phyloP scores from a whole-genome alignment of 1,139 yeast genomes.

The Suhomyces yuchorum region DNA sequence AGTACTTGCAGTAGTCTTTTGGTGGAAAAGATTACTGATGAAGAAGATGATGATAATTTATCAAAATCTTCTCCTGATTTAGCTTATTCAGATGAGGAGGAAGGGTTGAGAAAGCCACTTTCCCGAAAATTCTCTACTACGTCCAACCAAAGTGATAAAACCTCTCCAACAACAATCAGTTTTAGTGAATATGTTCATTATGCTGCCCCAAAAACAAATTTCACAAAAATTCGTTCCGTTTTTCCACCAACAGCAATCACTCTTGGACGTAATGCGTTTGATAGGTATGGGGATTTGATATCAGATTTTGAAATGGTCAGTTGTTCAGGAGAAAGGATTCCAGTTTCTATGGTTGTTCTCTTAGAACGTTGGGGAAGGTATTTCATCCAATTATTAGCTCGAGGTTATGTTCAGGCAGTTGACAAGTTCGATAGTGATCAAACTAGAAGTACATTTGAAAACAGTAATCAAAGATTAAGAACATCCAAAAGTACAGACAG shows the following conservation, averaged over 20 bases:
- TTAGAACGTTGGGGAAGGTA: conserved; percentile 76
- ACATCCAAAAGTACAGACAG: conserved; percentile 14
- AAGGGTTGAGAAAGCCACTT: conserved; percentile 7
- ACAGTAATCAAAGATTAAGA: conserved; percentile 3
- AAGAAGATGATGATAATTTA: conserved; percentile 23
- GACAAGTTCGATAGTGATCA: conserved; percentile 47
- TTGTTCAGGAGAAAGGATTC: conserved; percentile 64
- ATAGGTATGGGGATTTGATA: conserved; percentile 61
- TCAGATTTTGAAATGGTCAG: conserved; percentile 74
- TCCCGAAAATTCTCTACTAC: conserved; percentile 22
- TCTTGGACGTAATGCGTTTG: conserved; percentile 72
- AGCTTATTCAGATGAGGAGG: conserved; percentile 14
- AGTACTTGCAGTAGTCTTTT: conserved; percentile 19
- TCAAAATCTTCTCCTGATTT: conserved; percentile 11
- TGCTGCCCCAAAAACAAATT: conserved; percentile 68
- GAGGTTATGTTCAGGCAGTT: conserved; percentile 63
- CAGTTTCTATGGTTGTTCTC: conserved; percentile 59
- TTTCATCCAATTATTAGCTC: conserved; percentile 60
- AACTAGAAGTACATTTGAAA: conserved; percentile 2
- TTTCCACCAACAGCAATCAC: conserved; percentile 79
- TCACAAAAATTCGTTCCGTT: conserved; percentile 65
- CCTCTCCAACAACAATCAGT: conserved; percentile 31
- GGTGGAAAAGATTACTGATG: conserved; percentile 16
- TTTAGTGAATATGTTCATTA: conserved; percentile 77
- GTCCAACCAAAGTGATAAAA: conserved; percentile 17